Percentiles rank a stretch among this genome's conserved stretches.
phyloP scores from a whole-genome alignment of 768 basidiomycete species.

The Trametes cubensis region DNA sequence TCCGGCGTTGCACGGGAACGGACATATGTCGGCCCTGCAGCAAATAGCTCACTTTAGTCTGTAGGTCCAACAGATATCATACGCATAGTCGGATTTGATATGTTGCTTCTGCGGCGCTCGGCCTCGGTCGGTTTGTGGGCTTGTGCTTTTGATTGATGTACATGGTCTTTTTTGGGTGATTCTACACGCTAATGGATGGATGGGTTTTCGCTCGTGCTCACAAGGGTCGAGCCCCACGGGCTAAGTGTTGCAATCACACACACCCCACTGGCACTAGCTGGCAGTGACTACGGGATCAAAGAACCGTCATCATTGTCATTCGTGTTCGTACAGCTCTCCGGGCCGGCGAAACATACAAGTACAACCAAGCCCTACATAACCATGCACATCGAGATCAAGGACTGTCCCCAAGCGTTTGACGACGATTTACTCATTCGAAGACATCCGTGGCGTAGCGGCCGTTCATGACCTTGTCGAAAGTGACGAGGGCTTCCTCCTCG shows the following conservation, averaged over 20 bases:
- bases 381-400: too few relatives aligned
- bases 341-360: too few relatives aligned
- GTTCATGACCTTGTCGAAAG: constrained; percentile 34
- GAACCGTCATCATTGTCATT: too few relatives aligned
- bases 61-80: background rate
- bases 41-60: constrained; percentile 11
- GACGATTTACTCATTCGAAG: constrained; percentile 37
- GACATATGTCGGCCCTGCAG: constrained; percentile 16
- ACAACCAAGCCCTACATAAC: too few relatives aligned
- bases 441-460: constrained; percentile 48
- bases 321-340: too few relatives aligned
- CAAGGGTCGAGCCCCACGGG: too few relatives aligned
- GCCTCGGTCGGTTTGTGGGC: background rate
- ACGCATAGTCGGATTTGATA: background rate
- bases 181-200: background rate
- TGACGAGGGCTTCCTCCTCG: constrained; percentile 29
- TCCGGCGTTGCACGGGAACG: constrained; percentile 7
- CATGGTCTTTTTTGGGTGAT: background rate
- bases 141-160: constrained; percentile 7
- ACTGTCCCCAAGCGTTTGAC: too few relatives aligned
- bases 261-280: too few relatives aligned
- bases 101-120: background rate
- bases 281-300: too few relatives aligned
- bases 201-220: background rate
- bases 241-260: too few relatives aligned